phyloP scores from a whole-genome alignment of 73 alveolate genomes.

The Uronychia setigera region DNA sequence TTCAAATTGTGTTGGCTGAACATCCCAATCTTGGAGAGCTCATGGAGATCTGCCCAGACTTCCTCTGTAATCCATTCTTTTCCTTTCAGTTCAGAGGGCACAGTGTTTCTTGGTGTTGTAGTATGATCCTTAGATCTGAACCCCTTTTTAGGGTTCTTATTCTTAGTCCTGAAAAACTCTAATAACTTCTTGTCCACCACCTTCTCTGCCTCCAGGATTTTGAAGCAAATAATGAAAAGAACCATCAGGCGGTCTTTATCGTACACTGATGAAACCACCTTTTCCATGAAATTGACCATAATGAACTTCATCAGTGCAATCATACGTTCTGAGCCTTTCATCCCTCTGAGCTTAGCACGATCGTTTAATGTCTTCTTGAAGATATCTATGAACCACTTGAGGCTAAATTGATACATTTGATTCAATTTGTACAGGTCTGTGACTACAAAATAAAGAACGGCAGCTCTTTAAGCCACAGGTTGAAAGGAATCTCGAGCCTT shows the following conservation, averaged over 20 bases:
- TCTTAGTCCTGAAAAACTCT: conserved; percentile 20
- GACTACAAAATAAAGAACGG: conserved; percentile 69
- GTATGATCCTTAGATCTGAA: no score
- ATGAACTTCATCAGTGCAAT: conserved; percentile 72
- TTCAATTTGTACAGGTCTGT: conserved; percentile 81
- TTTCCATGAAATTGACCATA: conserved; percentile 73
- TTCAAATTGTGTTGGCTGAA: neutral
- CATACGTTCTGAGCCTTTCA: conserved; percentile 22
- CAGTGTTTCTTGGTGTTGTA: no score
- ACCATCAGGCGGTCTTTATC: conserved; percentile 95
- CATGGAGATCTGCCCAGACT: neutral
- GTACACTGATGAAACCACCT: conserved; percentile 90
- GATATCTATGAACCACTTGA: conserved; percentile 75
- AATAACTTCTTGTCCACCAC: conserved; percentile 27
- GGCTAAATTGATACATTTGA: conserved; percentile 95
- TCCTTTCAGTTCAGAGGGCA: conserved; percentile 4
- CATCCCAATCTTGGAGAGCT: neutral
- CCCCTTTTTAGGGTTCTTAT: conserved; percentile 78
- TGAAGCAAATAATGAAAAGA: conserved; percentile 82
- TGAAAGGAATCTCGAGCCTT: conserved; percentile 68
- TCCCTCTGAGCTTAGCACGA: conserved; percentile 29
- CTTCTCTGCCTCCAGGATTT: conserved; percentile 54
- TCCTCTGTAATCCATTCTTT: neutral
- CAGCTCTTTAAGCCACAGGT: conserved; percentile 80
- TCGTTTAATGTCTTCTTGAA: conserved; percentile 89